phyloP scores from a whole-genome alignment of 768 basidiomycete genomes.

The Serendipita sp. region DNA sequence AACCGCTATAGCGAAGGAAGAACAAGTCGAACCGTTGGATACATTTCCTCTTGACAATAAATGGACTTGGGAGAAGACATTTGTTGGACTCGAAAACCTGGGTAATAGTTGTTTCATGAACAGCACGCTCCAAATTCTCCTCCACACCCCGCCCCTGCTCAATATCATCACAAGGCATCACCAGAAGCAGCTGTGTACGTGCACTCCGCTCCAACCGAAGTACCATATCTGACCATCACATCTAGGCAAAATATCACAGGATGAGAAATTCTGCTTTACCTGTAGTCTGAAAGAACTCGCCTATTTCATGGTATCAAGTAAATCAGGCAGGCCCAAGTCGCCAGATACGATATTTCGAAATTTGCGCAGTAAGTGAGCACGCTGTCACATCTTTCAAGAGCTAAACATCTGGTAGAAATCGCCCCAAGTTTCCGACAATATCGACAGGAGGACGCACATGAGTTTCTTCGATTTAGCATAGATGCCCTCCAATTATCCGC shows the following conservation, averaged over 20 bases:
- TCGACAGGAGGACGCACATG: conserved; percentile 96
- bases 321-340: neutral
- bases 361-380: conserved; percentile 5
- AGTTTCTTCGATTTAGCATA: conserved; percentile 87
- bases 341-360: neutral
- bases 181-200: conserved; percentile 41
- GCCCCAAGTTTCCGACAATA: conserved; percentile 81
- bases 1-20: conserved; percentile 11
- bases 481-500: conserved; percentile 59
- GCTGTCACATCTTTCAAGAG: neutral
- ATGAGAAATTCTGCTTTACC: conserved; percentile 54
- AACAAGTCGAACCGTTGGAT: conserved; percentile 26
- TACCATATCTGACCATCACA: conserved; percentile 4
- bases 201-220: conserved; percentile 2
- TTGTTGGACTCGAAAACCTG: conserved; percentile 52
- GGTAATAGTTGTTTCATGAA: conserved; percentile 97
- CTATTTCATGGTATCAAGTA: neutral
- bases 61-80: conserved; percentile 39
- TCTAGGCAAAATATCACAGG: conserved; percentile 24
- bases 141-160: conserved; percentile 82
- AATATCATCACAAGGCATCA: conserved; percentile 29
- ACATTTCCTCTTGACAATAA: conserved; percentile 37
- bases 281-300: conserved; percentile 51
- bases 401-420: conserved; percentile 37
- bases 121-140: conserved; percentile 79